Evolutionary conservation across 148 eudicot genomes (phyloP), one percentile per base, ranked within the genome.

Genomic region (Chenopodium formosanum): DNA sequence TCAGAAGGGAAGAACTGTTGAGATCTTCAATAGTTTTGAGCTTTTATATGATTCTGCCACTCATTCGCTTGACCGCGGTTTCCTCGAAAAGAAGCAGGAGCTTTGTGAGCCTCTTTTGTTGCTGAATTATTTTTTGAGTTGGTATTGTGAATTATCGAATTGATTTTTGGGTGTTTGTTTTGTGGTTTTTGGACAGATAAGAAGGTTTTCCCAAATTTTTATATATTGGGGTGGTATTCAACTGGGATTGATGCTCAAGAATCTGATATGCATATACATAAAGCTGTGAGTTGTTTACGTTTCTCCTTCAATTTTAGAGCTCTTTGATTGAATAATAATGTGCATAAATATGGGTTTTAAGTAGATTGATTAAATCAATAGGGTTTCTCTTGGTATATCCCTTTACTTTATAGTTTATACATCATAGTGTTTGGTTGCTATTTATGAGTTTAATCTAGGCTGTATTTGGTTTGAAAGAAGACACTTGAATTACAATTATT

Each of bases 141-240:
- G 3, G 34, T 58, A 2, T 72, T 3, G 23, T 80, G 44, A 17
- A 12, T 50, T 13, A 27, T 74, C 12, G 1, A 40, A 46, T 82
- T 27, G 7, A 44, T 48, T 25, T 37, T 60, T 14, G 17, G 14
- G 6, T 3, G n/a, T 47, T 31, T 60, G n/a, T 52, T 27, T n/a
- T 83, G 47, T 22, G 62, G 2, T 52, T 68, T 80, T 29, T 86
- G 86, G 78, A 56, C 74, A 95, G 97, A 93, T 83, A 95, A 95
- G 92, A 95, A 95, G 79, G 98, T 95, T 11, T 93, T 95, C 73
- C 98, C 98, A 0, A 77, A 93, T 62, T 95, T 91, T 50, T 93
- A 95, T 77, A 78, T 95, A 64, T 91, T 95, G 31, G 98, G 97
- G 81, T 95, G 98, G 98, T 95, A 95, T 84, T 95, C 98, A 4